Evolutionary conservation across 371 early-diverging fungal genomes (phyloP).

Genomic region (Mortierella sp.): DNA sequence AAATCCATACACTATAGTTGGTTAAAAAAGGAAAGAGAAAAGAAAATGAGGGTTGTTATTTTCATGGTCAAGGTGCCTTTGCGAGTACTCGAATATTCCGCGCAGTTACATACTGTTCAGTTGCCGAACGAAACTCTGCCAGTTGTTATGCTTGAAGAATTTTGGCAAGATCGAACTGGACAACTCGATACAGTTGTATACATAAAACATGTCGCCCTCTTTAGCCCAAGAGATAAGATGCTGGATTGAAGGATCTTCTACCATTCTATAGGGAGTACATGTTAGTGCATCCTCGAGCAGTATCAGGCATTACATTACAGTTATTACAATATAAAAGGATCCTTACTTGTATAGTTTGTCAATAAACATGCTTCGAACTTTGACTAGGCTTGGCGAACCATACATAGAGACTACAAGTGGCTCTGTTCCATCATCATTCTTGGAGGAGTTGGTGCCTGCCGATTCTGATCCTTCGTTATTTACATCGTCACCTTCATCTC

Average conservation of each 20-base stretch:
- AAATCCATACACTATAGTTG: slow-evolving; percentile 59
- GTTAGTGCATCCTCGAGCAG: not conserved
- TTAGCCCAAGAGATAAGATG: slow-evolving; percentile 65
- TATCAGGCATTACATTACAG: not conserved
- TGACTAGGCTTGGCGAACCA: slow-evolving; percentile 49
- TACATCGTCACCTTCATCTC: slow-evolving; percentile 40
- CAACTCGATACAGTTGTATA: slow-evolving; percentile 79
- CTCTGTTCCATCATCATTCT: slow-evolving; percentile 50
- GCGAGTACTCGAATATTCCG: not conserved
- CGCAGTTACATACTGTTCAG: slow-evolving; percentile 69
- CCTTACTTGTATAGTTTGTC: slow-evolving; percentile 60
- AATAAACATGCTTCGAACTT: slow-evolving; percentile 58
- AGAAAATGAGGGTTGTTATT: not conserved
- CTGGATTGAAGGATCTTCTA: slow-evolving; percentile 60
- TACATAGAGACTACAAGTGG: slow-evolving; percentile 44
- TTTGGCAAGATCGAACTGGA: slow-evolving; percentile 78
- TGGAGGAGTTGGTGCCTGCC: slow-evolving; percentile 45
- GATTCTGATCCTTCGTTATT: slow-evolving; percentile 50
- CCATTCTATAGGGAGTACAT: slow-evolving; percentile 50
- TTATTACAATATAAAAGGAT: not conserved
- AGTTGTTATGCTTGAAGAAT: slow-evolving; percentile 91
- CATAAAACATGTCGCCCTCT: slow-evolving; percentile 78
- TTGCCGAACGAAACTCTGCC: slow-evolving; percentile 90
- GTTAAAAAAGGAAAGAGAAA: not conserved
- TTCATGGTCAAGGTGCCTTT: not conserved